Percentiles rank a stretch among this genome's conserved stretches.
Evolutionary conservation across 1,284 basidiomycete species (phyloP).

Genomic region (Moesziomyces antarcticus): DNA sequence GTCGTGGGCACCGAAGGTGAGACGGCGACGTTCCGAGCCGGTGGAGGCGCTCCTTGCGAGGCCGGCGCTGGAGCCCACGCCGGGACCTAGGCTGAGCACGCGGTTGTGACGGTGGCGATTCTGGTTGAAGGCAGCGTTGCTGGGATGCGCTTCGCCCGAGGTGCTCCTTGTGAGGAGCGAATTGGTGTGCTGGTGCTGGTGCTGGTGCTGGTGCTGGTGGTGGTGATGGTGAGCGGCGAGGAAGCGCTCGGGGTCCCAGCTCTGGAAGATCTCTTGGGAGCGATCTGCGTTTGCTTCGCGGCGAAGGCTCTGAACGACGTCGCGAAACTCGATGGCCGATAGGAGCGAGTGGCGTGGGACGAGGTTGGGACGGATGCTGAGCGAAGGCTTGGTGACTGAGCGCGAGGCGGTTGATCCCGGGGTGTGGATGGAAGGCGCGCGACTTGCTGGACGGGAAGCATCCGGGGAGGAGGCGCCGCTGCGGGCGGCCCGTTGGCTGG

Average conservation of each 20-base stretch:
- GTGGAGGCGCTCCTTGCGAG: constrained; percentile 22
- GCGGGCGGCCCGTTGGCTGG: constrained; percentile 12
- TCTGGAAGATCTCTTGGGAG: constrained; percentile 55
- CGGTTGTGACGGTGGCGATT: constrained; percentile 26
- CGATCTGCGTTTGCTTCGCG: constrained; percentile 67
- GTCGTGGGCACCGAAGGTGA: constrained; percentile 29
- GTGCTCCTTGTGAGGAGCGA: constrained; percentile 10
- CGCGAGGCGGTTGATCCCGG: constrained; percentile 30
- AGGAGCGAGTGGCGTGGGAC: constrained; percentile 75
- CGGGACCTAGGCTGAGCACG: constrained; percentile 26
- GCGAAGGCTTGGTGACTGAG: constrained; percentile 8
- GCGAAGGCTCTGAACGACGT: constrained; percentile 83
- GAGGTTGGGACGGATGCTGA: constrained; percentile 35
- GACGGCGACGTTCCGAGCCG: constrained; percentile 19
- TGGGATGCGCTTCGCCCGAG: constrained; percentile 16
- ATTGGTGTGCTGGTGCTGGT: constrained; percentile 31
- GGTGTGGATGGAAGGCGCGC: constrained; percentile 24
- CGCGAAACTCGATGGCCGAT: constrained; percentile 90
- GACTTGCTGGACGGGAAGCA: constrained; percentile 10
- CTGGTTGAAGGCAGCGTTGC: constrained; percentile 11
- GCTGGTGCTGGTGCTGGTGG: constrained; percentile 43
- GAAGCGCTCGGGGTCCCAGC: constrained; percentile 58
- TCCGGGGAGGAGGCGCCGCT: constrained; percentile 29
- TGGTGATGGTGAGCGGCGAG: constrained; percentile 51
- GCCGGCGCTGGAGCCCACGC: constrained; percentile 4